Evolutionary conservation across 352 stramenopile genomes (phyloP), one percentile per base, ranked within the genome.

Genomic region (Discostella stelligera): DNA sequence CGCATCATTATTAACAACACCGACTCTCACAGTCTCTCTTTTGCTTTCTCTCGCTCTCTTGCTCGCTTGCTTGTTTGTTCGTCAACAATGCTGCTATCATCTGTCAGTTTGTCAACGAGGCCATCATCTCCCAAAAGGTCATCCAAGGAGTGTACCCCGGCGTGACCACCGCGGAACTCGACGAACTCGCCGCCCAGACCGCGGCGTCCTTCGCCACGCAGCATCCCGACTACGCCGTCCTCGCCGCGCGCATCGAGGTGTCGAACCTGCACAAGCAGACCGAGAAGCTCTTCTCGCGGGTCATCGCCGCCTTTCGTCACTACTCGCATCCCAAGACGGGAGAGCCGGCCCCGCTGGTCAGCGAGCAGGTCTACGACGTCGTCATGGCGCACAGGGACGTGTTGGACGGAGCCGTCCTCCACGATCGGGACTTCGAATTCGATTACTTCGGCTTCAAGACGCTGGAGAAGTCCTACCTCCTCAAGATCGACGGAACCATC

Each of bases 381-480:
- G 90, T 98, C 64, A 97, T 97, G 95, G 84, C 92, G 46, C 61
- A 93, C 73, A 98, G 96, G 79, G 96, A 99, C 66, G 71, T 86
- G n/a, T 82, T 99, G 3, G 96, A 99, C 84, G 95, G 91, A 50
- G 95, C 96, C 30, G 97, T 99, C 80, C 95, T 97, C 73, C 96
- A 99, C 76, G 95, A 98, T 82, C 90, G 97, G 14, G 97, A 99
- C 89, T 99, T 98, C 84, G 96, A 98, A 70, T 99, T 98, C 61
- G 93, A 95, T 80, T 99, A 98, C 86, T 99, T 99, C 89, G 97
- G 97, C 32, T 98, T 99, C 89, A 99, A 99, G 86, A 99, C 97
- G 8, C 89, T 99, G 5, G 96, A 99, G 83, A 94, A 97, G 56
- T 94, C 89, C 11, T 99, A 99, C 79, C 87, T 99, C 14, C 94